Evolutionary conservation across 2,329 filamentous ascomycete species (phyloP).

Genomic region (Cladophialophora bantiana): DNA sequence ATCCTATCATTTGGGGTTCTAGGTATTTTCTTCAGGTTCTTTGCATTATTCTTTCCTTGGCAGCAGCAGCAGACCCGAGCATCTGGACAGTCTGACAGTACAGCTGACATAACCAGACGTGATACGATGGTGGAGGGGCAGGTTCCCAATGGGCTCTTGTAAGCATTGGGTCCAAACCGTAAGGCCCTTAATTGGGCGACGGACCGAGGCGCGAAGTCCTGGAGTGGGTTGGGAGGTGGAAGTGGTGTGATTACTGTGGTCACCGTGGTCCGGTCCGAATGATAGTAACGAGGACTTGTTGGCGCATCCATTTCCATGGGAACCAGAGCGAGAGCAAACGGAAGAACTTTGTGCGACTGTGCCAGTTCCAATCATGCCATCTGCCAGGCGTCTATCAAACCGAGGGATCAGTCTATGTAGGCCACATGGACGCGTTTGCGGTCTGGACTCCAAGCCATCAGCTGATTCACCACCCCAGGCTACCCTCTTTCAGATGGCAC

Average conservation of each 20-base stretch:
- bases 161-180: conserved; percentile 7
- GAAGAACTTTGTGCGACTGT: neutral
- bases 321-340: neutral
- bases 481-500: conserved; percentile 12
- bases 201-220: conserved; percentile 10
- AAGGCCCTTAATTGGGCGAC: conserved; percentile 7
- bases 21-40: neutral
- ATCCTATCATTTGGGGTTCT: neutral
- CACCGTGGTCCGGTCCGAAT: neutral
- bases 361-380: neutral
- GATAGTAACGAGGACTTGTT: neutral
- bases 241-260: conserved; percentile 17
- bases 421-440: neutral
- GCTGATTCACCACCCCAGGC: conserved; percentile 4
- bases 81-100: conserved; percentile 3
- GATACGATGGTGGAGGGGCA: neutral
- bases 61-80: neutral
- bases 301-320: neutral
- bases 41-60: neutral
- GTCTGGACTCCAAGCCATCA: conserved; percentile 15
- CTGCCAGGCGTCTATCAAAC: neutral
- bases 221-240: neutral
- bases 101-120: conserved; percentile 18
- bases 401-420: neutral
- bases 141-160: conserved; percentile 1